These are phyloP conservation scores for Jamesozyma spencerorum DNA, from an alignment of 805 yeast genomes.

Conservation along the genomic window DNA sequence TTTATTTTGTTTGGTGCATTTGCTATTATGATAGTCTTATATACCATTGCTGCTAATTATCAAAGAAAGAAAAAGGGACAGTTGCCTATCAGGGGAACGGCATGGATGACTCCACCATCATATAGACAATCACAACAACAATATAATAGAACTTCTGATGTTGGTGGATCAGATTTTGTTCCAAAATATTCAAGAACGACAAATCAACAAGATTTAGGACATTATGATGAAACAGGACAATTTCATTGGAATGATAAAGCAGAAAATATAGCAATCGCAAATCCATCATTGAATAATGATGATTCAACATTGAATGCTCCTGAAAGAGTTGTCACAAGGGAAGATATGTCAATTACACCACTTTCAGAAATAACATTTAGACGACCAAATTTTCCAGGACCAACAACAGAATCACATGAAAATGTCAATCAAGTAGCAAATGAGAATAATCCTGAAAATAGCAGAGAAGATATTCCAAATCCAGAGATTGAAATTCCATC, in stretches of 20 bases:
- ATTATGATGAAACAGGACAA: constrained; percentile 53
- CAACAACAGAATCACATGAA: neutral
- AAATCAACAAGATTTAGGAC: constrained; percentile 65
- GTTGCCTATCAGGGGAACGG: constrained; percentile 53
- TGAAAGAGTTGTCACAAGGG: neutral
- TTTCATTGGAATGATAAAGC: constrained; percentile 31
- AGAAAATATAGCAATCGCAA: neutral
- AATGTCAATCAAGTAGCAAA: neutral
- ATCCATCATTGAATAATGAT: neutral
- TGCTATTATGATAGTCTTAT: constrained; percentile 4
- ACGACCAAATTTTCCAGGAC: neutral
- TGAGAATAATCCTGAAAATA: too few species aligned
- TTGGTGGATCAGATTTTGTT: constrained; percentile 37
- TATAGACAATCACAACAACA: constrained; percentile 55
- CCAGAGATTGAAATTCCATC: too few species aligned
- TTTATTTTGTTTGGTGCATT: constrained; percentile 14
- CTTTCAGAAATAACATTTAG: neutral
- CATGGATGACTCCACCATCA: constrained; percentile 54
- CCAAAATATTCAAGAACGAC: constrained; percentile 59
- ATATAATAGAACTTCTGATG: constrained; percentile 26
- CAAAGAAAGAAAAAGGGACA: constrained; percentile 22
- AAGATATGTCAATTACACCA: neutral
- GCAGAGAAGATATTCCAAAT: too few species aligned
- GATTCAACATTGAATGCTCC: neutral
- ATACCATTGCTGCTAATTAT: constrained; percentile 7